A percentile compares a stretch with the other conserved stretches of the same genome.
Evolutionary conservation across 176 grass and related monocot genomes (phyloP).

Genomic region (Carex pumila): DNA sequence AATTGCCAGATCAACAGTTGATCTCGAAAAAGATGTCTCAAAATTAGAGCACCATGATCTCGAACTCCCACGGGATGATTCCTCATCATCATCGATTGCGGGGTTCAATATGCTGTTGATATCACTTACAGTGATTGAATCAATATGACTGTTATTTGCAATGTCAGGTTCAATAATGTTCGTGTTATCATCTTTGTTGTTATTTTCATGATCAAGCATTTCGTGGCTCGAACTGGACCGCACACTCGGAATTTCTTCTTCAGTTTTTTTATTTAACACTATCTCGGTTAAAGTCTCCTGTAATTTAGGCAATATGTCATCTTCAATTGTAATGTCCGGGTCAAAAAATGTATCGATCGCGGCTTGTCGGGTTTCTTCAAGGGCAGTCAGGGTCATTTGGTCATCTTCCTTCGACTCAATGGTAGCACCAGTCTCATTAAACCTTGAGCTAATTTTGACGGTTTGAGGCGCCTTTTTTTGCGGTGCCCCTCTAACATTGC

Average conservation of each 20-base stretch:
- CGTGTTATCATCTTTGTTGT: background rate
- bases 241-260: background rate
- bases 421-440: background rate
- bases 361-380: background rate
- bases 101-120: background rate
- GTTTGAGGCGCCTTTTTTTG: background rate
- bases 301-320: background rate
- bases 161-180: background rate
- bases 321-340: background rate
- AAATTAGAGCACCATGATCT: slow-evolving; percentile 62
- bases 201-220: background rate
- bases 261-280: slow-evolving; percentile 14
- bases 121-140: background rate
- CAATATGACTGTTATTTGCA: background rate
- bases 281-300: slow-evolving; percentile 22
- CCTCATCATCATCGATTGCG: background rate
- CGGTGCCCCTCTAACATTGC: background rate
- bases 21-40: slow-evolving; percentile 53
- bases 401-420: background rate
- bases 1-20: slow-evolving; percentile 30
- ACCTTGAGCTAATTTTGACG: background rate
- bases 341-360: background rate
- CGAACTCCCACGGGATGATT: slow-evolving; percentile 30
- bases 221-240: background rate
- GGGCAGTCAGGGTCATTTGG: background rate